These are phyloP conservation scores for Didymella pomorum DNA, from an alignment of 2,329 filamentous ascomycete species.

Conservation along the genomic window DNA sequence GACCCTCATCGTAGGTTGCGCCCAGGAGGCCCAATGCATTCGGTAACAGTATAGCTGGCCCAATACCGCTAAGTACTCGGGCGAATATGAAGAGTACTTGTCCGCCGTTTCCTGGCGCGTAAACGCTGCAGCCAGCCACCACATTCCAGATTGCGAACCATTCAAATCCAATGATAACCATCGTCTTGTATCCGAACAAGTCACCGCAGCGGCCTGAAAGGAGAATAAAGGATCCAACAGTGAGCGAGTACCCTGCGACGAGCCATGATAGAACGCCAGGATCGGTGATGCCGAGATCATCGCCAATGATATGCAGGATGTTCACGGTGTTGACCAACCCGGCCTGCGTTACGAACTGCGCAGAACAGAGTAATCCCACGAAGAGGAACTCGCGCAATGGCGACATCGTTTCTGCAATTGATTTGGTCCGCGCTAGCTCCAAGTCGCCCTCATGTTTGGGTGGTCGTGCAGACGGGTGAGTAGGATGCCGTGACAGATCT, in stretches of 20 bases:
- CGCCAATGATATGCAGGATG: slow-evolving; percentile 55
- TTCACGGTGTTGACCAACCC: slow-evolving; percentile 49
- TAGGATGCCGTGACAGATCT: slow-evolving; percentile 8
- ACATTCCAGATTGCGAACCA: slow-evolving; percentile 61
- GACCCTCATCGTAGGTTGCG: slow-evolving; percentile 63
- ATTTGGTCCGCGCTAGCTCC: slow-evolving; percentile 31
- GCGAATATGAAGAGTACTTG: slow-evolving; percentile 50
- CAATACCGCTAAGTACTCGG: slow-evolving; percentile 59
- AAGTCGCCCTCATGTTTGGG: slow-evolving; percentile 13
- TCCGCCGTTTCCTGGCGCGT: slow-evolving; percentile 35
- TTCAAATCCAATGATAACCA: slow-evolving; percentile 59
- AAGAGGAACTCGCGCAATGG: slow-evolving; percentile 37
- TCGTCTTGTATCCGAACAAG: slow-evolving; percentile 59
- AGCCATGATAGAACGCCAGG: slow-evolving; percentile 58
- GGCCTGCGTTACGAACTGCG: slow-evolving; percentile 53
- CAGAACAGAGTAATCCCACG: slow-evolving; percentile 37
- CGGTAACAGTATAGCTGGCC: slow-evolving; percentile 68
- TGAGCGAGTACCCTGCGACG: slow-evolving; percentile 59
- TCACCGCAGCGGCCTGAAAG: slow-evolving; percentile 60
- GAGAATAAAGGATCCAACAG: slow-evolving; percentile 61
- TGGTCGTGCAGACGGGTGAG: slow-evolving; percentile 4
- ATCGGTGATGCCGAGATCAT: slow-evolving; percentile 50
- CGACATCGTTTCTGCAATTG: slow-evolving; percentile 34
- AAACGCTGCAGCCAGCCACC: slow-evolving; percentile 56
- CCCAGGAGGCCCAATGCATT: slow-evolving; percentile 71